Evolutionary conservation across 2,329 filamentous ascomycete species (phyloP).

Genomic region (Dothideomycetidae sp.): DNA sequence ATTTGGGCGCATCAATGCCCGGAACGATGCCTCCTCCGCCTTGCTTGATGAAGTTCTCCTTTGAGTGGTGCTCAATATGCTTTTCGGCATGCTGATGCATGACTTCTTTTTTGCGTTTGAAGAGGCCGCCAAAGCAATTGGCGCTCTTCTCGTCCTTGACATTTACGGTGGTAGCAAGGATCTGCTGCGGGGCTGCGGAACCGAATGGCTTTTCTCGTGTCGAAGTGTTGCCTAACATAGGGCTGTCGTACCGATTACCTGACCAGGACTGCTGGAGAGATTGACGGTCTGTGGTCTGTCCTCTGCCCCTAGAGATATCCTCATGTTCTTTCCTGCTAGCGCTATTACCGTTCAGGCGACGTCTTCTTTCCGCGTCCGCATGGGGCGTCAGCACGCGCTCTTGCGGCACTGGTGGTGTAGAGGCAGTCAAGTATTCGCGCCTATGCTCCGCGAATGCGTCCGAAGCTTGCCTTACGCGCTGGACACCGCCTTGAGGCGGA

Average conservation of each 20-base stretch:
- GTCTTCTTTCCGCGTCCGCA: constrained; percentile 5
- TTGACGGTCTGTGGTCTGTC: not conserved
- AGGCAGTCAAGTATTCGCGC: not conserved
- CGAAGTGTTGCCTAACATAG: constrained; percentile 2
- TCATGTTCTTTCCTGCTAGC: constrained; percentile 7
- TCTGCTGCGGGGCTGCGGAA: constrained; percentile 16
- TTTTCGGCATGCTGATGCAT: constrained; percentile 11
- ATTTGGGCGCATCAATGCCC: constrained; percentile 60
- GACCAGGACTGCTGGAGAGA: not conserved
- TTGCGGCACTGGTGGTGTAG: not conserved
- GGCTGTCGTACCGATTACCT: constrained; percentile 4
- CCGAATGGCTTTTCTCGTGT: not conserved
- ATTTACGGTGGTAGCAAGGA: constrained; percentile 20
- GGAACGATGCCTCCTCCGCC: constrained; percentile 36
- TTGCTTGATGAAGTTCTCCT: constrained; percentile 25
- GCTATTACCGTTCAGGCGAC: constrained; percentile 7
- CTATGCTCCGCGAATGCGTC: not conserved
- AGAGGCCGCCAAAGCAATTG: constrained; percentile 22
- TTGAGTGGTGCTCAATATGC: constrained; percentile 8
- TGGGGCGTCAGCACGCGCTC: constrained; percentile 4
- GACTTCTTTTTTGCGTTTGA: constrained; percentile 21
- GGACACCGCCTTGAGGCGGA: not conserved
- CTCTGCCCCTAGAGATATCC: constrained; percentile 1
- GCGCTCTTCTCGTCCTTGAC: constrained; percentile 15
- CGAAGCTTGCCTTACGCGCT: constrained; percentile 1